Evolutionary conservation across 129 eudicot species (phyloP).

Genomic region (Apium graveolens): DNA sequence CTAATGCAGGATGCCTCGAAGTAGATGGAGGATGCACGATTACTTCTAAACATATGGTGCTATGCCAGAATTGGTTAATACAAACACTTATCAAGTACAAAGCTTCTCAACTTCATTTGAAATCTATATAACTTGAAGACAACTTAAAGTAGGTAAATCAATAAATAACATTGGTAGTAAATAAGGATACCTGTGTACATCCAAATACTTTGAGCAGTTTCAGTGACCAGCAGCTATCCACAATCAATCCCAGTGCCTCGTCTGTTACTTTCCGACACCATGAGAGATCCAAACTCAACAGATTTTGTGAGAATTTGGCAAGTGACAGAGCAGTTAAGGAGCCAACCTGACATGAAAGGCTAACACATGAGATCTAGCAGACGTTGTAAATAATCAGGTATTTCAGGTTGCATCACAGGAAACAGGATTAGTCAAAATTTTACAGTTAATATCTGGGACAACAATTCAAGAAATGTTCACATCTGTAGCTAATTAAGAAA

Average conservation of each 20-base stretch:
- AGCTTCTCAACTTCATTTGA: neutral
- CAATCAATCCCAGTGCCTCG: constrained; percentile 45
- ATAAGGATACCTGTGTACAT: constrained; percentile 46
- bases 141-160: neutral
- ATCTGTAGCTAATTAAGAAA: neutral
- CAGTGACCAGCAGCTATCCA: constrained; percentile 43
- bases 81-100: neutral
- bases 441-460: neutral
- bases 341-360: constrained; percentile 36
- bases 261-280: constrained; percentile 49
- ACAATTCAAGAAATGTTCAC: neutral
- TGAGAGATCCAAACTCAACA: constrained; percentile 52
- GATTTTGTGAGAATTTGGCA: constrained; percentile 38
- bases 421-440: neutral
- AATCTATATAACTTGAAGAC: neutral
- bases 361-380: neutral
- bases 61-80: neutral
- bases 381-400: constrained; percentile 1
- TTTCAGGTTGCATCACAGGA: neutral
- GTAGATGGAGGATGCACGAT: neutral
- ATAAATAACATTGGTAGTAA: neutral
- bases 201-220: constrained; percentile 55
- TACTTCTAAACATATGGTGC: neutral
- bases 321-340: constrained; percentile 45
- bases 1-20: neutral